Evolutionary conservation across 345 rosid genomes (phyloP).

Genomic region (Eucalyptus curtisii): DNA sequence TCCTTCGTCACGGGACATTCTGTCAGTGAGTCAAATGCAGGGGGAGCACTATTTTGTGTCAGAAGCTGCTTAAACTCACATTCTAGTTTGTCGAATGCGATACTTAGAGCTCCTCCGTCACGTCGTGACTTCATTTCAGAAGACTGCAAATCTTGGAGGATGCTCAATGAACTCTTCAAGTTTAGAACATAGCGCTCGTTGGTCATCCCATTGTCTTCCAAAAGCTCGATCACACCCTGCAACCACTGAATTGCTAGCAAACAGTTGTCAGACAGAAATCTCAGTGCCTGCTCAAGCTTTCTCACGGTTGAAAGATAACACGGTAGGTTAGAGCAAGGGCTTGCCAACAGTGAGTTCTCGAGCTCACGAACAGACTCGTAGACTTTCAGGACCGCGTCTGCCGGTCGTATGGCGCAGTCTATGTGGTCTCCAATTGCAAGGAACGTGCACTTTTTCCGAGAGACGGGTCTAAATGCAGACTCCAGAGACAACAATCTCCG

Average conservation of each 20-base stretch:
- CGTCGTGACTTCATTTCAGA: conserved; percentile 15
- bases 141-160: conserved; percentile 29
- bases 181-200: conserved; percentile 16
- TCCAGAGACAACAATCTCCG: conserved; percentile 25
- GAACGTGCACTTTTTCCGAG: conserved; percentile 17
- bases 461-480: conserved; percentile 12
- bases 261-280: conserved; percentile 55
- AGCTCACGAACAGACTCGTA: conserved; percentile 33
- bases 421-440: conserved; percentile 35
- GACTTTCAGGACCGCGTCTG: conserved; percentile 44
- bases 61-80: conserved; percentile 37
- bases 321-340: conserved; percentile 8
- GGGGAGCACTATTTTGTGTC: conserved; percentile 8
- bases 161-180: conserved; percentile 24
- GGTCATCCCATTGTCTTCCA: conserved; percentile 25
- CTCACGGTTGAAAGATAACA: conserved; percentile 31
- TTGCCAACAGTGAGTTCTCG: conserved; percentile 20
- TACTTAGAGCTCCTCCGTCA: conserved; percentile 34
- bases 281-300: conserved; percentile 48
- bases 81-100: conserved; percentile 36
- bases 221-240: conserved; percentile 30
- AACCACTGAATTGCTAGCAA: conserved; percentile 65
- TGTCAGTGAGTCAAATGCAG: neutral
- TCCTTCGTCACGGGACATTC: neutral
- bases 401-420: conserved; percentile 40